phyloP scores from a whole-genome alignment of 2,329 filamentous ascomycete species.

The Teratosphaeria pseudoeucalypti region DNA sequence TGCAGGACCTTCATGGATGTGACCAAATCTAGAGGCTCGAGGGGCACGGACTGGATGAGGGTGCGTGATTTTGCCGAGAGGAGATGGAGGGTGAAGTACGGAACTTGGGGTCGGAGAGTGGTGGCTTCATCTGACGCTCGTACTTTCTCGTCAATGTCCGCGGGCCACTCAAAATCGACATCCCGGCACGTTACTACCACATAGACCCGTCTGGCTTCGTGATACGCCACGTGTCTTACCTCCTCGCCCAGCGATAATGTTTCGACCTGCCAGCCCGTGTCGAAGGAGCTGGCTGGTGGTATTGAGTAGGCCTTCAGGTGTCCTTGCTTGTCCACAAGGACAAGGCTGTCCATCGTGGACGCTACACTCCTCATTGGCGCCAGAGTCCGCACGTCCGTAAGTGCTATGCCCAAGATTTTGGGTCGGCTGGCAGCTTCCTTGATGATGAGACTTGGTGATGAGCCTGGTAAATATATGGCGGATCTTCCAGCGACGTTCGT shows the following conservation, averaged over 20 bases:
- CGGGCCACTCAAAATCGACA: slow-evolving; percentile 71
- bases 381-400: neutral
- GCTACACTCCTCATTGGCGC: neutral
- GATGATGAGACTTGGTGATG: slow-evolving; percentile 69
- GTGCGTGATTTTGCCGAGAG: slow-evolving; percentile 68
- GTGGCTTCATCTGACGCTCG: slow-evolving; percentile 31
- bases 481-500: slow-evolving; percentile 66
- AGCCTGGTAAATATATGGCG: slow-evolving; percentile 71
- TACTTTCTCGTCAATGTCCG: slow-evolving; percentile 40
- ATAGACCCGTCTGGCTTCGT: slow-evolving; percentile 64
- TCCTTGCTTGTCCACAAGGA: slow-evolving; percentile 47
- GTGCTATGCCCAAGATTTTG: slow-evolving; percentile 39
- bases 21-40: slow-evolving; percentile 66
- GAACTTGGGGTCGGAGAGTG: slow-evolving; percentile 54
- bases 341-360: slow-evolving; percentile 52
- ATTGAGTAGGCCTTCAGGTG: slow-evolving; percentile 64
- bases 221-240: slow-evolving; percentile 64
- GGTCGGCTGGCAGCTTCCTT: slow-evolving; percentile 71
- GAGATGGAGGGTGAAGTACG: slow-evolving; percentile 65
- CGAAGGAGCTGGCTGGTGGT: slow-evolving; percentile 56
- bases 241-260: slow-evolving; percentile 54
- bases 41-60: slow-evolving; percentile 62
- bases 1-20: slow-evolving; percentile 75
- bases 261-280: slow-evolving; percentile 64
- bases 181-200: slow-evolving; percentile 59